phyloP scores from a whole-genome alignment of 495 filamentous ascomycete species.

The Penicillium cosmopolitanum region DNA sequence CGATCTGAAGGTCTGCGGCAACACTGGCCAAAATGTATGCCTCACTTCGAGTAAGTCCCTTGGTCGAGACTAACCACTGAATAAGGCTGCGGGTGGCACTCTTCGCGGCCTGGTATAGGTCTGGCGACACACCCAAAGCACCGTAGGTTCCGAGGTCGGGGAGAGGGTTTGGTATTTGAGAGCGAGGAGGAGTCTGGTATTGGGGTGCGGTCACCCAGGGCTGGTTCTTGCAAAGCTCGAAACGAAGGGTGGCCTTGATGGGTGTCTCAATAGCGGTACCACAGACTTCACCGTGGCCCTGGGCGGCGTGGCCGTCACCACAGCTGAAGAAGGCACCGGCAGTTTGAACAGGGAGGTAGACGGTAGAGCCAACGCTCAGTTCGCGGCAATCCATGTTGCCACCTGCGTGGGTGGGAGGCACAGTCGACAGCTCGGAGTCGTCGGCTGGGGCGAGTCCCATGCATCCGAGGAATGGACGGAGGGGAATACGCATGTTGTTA shows the following conservation, averaged over 20 bases:
- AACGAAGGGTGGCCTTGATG: slow-evolving; percentile 48
- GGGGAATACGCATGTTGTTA: slow-evolving; percentile 48
- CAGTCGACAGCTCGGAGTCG: slow-evolving; percentile 47
- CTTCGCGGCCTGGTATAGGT: slow-evolving; percentile 47
- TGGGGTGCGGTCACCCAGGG: slow-evolving; percentile 48
- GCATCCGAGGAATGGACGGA: slow-evolving; percentile 55
- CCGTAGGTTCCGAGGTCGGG: slow-evolving; percentile 49
- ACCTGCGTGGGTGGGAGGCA: slow-evolving; percentile 54
- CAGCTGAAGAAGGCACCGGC: slow-evolving; percentile 55
- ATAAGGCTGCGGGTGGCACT: slow-evolving; percentile 48
- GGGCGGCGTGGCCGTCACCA: slow-evolving; percentile 58
- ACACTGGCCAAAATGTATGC: slow-evolving; percentile 56
- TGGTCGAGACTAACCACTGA: slow-evolving; percentile 48
- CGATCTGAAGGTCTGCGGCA: slow-evolving; percentile 49
- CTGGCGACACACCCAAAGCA: slow-evolving; percentile 46
- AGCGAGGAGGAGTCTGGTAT: slow-evolving; percentile 40
- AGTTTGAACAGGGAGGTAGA: slow-evolving; percentile 53
- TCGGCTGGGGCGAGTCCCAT: slow-evolving; percentile 52
- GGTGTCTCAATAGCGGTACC: slow-evolving; percentile 59
- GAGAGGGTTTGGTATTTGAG: slow-evolving; percentile 30
- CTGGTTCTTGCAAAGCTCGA: slow-evolving; percentile 49
- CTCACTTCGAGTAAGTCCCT: slow-evolving; percentile 47
- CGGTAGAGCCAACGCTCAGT: slow-evolving; percentile 43
- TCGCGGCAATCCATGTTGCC: slow-evolving; percentile 57
- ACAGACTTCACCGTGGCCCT: slow-evolving; percentile 58